These are phyloP conservation scores for Dictyostelium intermedium DNA, from an alignment of 78 protist genomes.

Conservation along the genomic window DNA sequence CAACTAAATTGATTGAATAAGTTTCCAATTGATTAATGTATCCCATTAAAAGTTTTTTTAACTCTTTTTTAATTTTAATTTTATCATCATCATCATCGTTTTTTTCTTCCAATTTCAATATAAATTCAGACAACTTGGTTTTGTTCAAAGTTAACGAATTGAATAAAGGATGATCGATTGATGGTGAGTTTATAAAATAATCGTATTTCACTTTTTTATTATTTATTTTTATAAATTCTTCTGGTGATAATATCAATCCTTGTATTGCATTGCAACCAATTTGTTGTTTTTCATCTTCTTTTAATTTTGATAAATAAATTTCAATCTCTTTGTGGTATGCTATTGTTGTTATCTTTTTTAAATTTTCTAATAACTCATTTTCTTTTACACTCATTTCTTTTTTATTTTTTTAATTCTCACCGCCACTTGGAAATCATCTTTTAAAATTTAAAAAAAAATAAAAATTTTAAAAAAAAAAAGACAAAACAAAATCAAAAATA, in stretches of 20 bases:
- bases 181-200: neutral
- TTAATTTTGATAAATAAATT: neutral
- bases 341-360: neutral
- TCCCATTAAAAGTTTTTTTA: neutral
- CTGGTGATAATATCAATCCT: neutral
- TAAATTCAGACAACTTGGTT: neutral
- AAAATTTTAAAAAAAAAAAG: too few species aligned
- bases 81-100: neutral
- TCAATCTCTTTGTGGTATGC: neutral
- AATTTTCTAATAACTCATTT: neutral
- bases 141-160: neutral
- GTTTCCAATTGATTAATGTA: neutral
- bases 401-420: too few species aligned
- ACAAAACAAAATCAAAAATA: too few species aligned
- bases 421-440: too few species aligned
- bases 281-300: neutral
- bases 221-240: neutral
- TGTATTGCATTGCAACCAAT: too few species aligned
- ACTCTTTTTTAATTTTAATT: neutral
- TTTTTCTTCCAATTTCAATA: neutral
- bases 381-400: neutral
- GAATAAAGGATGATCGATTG: neutral
- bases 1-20: neutral
- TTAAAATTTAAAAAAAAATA: too few species aligned
- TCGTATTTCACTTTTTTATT: neutral